These are phyloP conservation scores for Lactifluus subvellereus DNA, from an alignment of 768 basidiomycete species.

Conservation along the genomic window DNA sequence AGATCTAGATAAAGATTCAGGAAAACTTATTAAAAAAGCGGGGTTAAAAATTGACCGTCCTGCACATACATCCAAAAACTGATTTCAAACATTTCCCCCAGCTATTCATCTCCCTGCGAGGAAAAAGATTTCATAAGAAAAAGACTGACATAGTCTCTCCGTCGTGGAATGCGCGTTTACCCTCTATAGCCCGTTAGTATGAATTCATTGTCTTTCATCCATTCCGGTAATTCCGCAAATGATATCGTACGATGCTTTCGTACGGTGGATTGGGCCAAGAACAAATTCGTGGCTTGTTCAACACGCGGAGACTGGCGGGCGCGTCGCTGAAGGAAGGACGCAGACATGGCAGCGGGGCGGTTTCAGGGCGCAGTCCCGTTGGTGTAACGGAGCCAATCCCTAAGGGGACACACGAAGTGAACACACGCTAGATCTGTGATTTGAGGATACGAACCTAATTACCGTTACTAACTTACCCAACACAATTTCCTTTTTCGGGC, in stretches of 20 bases:
- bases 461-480: too few species aligned
- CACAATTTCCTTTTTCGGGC: too few species aligned
- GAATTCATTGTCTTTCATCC: conserved; percentile 71
- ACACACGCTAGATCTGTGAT: too few species aligned
- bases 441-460: too few species aligned
- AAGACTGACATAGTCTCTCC: neutral
- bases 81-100: conserved; percentile 61
- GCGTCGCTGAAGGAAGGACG: conserved; percentile 8
- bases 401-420: too few species aligned
- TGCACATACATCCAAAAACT: conserved; percentile 57
- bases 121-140: neutral
- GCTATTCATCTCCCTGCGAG: conserved; percentile 47
- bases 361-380: neutral
- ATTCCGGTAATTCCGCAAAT: conserved; percentile 59
- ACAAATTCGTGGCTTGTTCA: neutral
- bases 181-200: conserved; percentile 65
- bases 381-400: too few species aligned
- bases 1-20: conserved; percentile 42
- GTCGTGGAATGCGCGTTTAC: conserved; percentile 32
- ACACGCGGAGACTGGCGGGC: neutral
- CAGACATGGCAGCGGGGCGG: neutral
- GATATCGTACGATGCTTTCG: conserved; percentile 31
- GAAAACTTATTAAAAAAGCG: neutral
- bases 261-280: neutral
- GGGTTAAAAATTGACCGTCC: neutral